These are phyloP conservation scores for Volvox africanus DNA, from an alignment of 139 green algal species.

Conservation along the genomic window DNA sequence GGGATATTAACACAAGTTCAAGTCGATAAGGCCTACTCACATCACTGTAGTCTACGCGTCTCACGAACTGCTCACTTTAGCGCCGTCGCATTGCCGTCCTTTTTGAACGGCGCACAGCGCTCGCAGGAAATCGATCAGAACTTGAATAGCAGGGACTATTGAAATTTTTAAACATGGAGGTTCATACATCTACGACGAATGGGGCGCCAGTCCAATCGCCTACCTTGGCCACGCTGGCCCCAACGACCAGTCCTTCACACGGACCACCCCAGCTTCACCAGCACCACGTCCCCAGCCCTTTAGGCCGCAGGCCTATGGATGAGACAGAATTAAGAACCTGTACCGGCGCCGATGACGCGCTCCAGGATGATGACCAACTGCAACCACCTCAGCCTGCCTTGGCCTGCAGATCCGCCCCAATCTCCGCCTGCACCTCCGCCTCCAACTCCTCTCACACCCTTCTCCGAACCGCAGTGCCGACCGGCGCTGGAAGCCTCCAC, in stretches of 20 bases:
- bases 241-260: background rate
- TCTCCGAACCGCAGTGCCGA: background rate
- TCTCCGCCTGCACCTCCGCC: background rate
- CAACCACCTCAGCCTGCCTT: background rate
- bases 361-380: background rate
- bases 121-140: too few species aligned
- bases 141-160: too few species aligned
- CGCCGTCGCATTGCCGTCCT: too few species aligned
- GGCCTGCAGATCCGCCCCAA: slow-evolving; percentile 1
- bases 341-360: too few species aligned
- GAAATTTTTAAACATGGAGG: too few species aligned
- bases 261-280: background rate
- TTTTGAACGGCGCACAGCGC: too few species aligned
- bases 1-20: too few species aligned
- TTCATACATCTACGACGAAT: too few species aligned
- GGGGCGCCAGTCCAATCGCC: too few species aligned
- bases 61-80: too few species aligned
- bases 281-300: background rate
- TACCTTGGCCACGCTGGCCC: background rate
- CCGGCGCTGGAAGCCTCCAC: background rate
- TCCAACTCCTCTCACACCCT: background rate
- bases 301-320: background rate
- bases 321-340: background rate
- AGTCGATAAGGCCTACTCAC: too few species aligned
- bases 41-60: too few species aligned